Conservation (phyloP, 1,139 yeast genomes). For the Saccharomyces uvarum region DNA sequence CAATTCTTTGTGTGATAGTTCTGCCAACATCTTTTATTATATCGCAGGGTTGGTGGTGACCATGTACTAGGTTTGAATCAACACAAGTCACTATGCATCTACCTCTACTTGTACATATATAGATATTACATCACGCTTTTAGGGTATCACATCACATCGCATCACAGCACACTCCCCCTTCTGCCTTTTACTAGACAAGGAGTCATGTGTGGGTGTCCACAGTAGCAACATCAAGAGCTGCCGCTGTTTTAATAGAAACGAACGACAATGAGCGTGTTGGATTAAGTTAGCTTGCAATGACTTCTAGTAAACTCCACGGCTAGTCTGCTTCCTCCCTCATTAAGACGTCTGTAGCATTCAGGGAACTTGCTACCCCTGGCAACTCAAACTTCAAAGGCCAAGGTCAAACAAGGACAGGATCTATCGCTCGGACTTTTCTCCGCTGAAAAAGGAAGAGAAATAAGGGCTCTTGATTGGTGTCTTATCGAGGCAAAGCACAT, state of each 20-base stretch:
- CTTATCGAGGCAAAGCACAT: neutral
- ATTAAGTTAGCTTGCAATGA: neutral
- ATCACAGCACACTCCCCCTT: neutral
- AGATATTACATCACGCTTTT: neutral
- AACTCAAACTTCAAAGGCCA: neutral
- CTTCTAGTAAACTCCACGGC: neutral
- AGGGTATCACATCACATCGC: neutral
- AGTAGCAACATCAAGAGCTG: neutral
- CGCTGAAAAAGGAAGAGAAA: neutral
- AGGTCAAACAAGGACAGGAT: neutral
- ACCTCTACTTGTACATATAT: neutral
- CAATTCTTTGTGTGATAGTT: slow-evolving; percentile 38
- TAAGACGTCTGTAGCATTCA: neutral
- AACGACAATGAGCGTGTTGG: neutral
- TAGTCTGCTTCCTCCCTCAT: neutral
- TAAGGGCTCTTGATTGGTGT: slow-evolving; percentile 1
- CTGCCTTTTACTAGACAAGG: neutral
- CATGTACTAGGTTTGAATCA: no score
- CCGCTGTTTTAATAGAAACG: neutral
- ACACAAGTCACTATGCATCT: neutral
- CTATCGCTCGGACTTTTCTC: neutral
- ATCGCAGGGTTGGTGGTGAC: neutral
- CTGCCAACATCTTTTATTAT: slow-evolving; percentile 11
- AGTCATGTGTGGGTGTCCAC: neutral
- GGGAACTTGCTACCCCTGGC: neutral